Conservation (phyloP, 345 rosid species). For the Populus deltoides region DNA sequence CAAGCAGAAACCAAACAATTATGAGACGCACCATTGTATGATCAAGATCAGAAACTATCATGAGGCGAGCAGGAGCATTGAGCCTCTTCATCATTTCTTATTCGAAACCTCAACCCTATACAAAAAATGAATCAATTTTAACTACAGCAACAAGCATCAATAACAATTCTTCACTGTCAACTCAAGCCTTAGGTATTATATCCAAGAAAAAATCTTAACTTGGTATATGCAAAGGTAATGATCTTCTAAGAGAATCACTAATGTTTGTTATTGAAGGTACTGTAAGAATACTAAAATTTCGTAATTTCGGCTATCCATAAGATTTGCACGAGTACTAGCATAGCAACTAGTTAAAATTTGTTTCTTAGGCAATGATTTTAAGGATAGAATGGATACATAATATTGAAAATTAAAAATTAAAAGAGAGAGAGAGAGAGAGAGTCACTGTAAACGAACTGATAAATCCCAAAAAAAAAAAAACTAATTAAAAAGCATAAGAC, state of each 20-base stretch:
- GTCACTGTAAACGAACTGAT: not conserved
- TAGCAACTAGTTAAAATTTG: not conserved
- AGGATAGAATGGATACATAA: not conserved
- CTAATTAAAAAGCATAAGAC: not conserved
- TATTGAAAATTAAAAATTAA: not conserved
- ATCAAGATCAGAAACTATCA: slow-evolving; percentile 98
- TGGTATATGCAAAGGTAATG: not conserved
- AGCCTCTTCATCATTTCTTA: slow-evolving; percentile 57
- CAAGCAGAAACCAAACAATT: slow-evolving; percentile 15
- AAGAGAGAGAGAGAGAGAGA: not conserved
- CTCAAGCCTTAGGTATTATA: not conserved
- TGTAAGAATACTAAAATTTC: not conserved
- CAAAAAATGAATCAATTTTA: not conserved
- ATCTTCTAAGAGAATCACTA: not conserved
- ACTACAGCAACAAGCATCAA: not conserved
- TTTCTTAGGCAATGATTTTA: not conserved
- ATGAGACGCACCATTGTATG: slow-evolving; percentile 68
- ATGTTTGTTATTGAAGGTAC: not conserved
- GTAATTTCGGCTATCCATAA: not conserved
- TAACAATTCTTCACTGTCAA: not conserved
- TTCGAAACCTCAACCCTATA: not conserved
- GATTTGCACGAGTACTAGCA: not conserved
- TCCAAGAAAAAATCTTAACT: not conserved
- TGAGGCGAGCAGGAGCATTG: slow-evolving; percentile 61
- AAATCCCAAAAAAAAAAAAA: not conserved